Base-by-base conservation (phyloP, 192 early-diverging fungal genomes). In the Chytriomyces sp. region DNA sequence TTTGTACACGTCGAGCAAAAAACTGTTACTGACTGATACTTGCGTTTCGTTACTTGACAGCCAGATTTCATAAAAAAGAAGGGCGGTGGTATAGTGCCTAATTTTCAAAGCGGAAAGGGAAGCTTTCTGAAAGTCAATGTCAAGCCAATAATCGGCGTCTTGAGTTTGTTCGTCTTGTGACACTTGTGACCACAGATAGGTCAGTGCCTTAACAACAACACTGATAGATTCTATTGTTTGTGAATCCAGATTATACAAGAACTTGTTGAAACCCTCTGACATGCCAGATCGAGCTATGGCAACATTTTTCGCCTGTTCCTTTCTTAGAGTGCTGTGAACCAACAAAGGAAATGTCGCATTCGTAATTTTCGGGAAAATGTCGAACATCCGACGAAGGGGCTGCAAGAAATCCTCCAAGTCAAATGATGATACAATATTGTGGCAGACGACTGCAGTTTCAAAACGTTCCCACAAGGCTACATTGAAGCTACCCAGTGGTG, bases 51-150 rank as follows among this genome's bases (percentile, higher is more conserved):
- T 39, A 37, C 56, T 55, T 14, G 52, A 30, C n/a, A n/a, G n/a
- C 28, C 72, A 73, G 30, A 82, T 74, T 52, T 82, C 81, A 25
- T 75, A 58, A 66, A 77, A 82, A 30, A 77, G 25, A 2, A 82
- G 66, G 2, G 78, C 74, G 5, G 67, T 36, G 14, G 68, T 71
- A 31, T 59, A 68, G 37, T 68, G 64, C 38, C 41, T 49, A 33
- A 67, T 64, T 26, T 56, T 37, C 22, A 65, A 40, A 2, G 81
- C 81, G 4, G 72, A 73, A 14, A 64, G 58, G 26, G 72, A 56
- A 0, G 74, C 41, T 10, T 8, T 37, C 10, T 31, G 22, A 61
- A 61, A 82, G 49, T 82, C 75, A 5, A 82, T 39, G 22, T 80
- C 72, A n/a, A 80, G 39, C 81, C 81, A 82, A 60, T 22, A 52